Evolutionary conservation across 2,329 filamentous ascomycete species (phyloP).

Genomic region (Neurospora crassa): DNA sequence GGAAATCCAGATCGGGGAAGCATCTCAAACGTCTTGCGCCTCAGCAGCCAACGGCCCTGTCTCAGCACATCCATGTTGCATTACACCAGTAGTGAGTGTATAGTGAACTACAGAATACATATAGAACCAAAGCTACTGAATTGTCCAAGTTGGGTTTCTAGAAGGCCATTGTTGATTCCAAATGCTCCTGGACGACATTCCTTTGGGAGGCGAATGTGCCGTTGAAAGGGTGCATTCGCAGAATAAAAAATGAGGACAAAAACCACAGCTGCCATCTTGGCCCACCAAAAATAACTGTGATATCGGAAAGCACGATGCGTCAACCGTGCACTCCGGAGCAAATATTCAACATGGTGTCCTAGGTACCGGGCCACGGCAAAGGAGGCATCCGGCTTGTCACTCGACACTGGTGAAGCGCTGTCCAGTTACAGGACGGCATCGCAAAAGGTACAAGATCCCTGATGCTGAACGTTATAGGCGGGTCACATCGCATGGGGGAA

Average conservation of each 20-base stretch:
- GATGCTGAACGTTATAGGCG: neutral
- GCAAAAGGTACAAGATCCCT: conserved; percentile 12
- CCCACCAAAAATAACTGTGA: neutral
- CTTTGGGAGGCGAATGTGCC: neutral
- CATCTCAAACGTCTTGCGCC: neutral
- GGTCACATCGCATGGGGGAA: neutral
- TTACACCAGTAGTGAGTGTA: neutral
- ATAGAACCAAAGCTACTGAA: neutral
- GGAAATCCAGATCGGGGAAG: neutral
- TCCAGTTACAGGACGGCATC: conserved; percentile 12
- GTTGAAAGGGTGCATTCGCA: neutral
- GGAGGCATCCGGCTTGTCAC: conserved; percentile 11
- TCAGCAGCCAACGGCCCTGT: neutral
- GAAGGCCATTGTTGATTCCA: neutral
- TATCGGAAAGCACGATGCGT: neutral
- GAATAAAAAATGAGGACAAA: neutral
- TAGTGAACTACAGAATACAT: neutral
- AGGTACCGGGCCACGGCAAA: neutral
- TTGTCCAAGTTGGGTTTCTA: neutral
- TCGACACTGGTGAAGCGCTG: conserved; percentile 15
- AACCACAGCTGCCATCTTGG: neutral
- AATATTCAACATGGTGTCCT: neutral
- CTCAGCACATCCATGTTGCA: neutral
- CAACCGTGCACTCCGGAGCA: neutral
- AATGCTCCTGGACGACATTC: neutral